Conservation (phyloP, 352 stramenopile genomes). For the Hyaloperonospora brassicae region DNA sequence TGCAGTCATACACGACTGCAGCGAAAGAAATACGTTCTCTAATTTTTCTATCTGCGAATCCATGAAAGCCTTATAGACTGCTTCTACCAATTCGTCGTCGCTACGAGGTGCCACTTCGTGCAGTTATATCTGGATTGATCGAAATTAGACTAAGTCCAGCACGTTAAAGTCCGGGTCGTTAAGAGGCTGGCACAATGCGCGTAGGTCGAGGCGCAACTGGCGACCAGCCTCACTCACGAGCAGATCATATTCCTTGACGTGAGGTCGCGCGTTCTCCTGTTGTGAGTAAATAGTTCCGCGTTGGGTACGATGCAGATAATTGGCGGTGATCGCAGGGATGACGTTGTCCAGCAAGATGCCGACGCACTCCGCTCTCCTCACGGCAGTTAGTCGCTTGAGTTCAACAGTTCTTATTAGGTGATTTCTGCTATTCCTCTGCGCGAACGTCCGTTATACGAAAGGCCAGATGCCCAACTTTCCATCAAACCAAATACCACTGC, state of each 20-base stretch:
- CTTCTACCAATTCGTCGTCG: background rate
- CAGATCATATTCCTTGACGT: constrained; percentile 11
- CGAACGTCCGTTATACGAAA: constrained; percentile 10
- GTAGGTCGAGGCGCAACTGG: constrained; percentile 9
- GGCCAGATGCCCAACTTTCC: background rate
- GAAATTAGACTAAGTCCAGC: constrained; percentile 23
- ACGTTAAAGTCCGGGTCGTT: constrained; percentile 27
- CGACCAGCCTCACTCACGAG: too few species aligned
- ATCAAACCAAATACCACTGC: background rate
- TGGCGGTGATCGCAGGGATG: constrained; percentile 15
- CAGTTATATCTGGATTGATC: constrained; percentile 17
- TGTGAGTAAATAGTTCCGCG: constrained; percentile 20
- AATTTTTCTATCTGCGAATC: background rate
- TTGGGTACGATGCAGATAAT: constrained; percentile 2
- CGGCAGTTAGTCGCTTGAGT: background rate
- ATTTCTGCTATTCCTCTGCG: constrained; percentile 13
- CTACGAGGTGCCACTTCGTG: background rate
- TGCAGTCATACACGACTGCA: background rate
- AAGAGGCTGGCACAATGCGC: constrained; percentile 10
- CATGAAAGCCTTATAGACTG: background rate
- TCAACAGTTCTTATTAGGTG: background rate
- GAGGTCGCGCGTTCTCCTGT: constrained; percentile 23
- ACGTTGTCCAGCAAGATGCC: constrained; percentile 8
- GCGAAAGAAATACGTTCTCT: background rate
- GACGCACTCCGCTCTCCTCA: constrained; percentile 6